These are phyloP conservation scores for Rosa hybrid DNA, from an alignment of 331 rosid genomes.

Conservation along the genomic window DNA sequence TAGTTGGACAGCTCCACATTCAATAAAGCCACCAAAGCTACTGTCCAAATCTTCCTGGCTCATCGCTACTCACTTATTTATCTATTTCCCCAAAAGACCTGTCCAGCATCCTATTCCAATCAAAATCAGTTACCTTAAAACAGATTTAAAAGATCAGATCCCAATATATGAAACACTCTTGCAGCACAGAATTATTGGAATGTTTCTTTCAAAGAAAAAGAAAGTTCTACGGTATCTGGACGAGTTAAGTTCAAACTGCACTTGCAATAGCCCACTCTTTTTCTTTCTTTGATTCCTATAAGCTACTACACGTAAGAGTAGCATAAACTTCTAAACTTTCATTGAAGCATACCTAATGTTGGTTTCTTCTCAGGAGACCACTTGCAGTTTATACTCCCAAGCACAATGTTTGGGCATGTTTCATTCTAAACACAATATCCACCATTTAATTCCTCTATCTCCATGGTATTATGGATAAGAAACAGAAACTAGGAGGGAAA, in stretches of 20 bases:
- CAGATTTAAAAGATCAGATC: too few relatives aligned
- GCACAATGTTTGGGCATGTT: slow-evolving; percentile 17
- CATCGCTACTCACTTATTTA: too few relatives aligned
- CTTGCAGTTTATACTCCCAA: neutral
- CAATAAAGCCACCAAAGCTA: too few relatives aligned
- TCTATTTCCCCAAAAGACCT: too few relatives aligned
- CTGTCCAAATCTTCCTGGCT: too few relatives aligned
- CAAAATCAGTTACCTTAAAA: too few relatives aligned
- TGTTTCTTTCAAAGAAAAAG: too few relatives aligned
- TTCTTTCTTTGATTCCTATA: neutral
- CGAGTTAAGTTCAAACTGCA: neutral
- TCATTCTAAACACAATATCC: neutral
- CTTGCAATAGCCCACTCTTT: neutral
- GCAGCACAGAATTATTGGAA: neutral
- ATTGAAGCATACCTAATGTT: neutral
- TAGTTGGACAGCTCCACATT: too few relatives aligned
- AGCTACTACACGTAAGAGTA: slow-evolving; percentile 3
- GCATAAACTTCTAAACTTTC: neutral
- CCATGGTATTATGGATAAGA: neutral
- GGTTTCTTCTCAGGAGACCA: neutral
- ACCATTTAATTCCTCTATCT: slow-evolving; percentile 2
- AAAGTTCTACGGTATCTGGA: neutral
- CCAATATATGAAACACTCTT: too few relatives aligned
- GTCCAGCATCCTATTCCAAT: too few relatives aligned
- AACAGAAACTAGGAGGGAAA: neutral